A percentile compares a stretch with the other conserved stretches of the same genome.
Evolutionary conservation across 345 rosid genomes (phyloP).

Genomic region (Fremontodendron californicum): DNA sequence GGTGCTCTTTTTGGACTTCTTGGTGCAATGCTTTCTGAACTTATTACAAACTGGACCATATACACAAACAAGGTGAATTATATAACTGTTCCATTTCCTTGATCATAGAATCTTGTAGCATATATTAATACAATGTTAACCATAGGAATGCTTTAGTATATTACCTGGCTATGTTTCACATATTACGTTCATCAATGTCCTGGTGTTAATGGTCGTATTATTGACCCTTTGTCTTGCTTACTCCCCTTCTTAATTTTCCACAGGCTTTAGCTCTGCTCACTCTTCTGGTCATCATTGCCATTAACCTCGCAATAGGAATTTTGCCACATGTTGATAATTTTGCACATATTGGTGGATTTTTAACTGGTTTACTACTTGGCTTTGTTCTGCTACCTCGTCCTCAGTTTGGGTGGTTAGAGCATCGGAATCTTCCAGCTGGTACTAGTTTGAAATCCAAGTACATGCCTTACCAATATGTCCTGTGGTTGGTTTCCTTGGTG

Average conservation of each 20-base stretch:
- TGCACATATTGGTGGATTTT: constrained; percentile 86
- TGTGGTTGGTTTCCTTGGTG: constrained; percentile 49
- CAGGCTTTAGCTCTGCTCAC: constrained; percentile 85
- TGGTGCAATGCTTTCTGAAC: constrained; percentile 89
- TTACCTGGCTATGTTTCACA: background rate
- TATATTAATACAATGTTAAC: background rate
- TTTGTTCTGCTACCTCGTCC: constrained; percentile 81
- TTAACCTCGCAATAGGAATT: constrained; percentile 74
- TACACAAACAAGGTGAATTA: constrained; percentile 69
- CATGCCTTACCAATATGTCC: constrained; percentile 60
- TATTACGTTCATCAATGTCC: background rate
- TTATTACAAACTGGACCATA: constrained; percentile 81
- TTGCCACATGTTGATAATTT: constrained; percentile 89
- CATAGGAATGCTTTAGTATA: no score
- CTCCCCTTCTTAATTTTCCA: constrained; percentile 7
- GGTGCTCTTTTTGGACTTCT: constrained; percentile 96
- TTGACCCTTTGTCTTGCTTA: no score
- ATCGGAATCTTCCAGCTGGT: constrained; percentile 38
- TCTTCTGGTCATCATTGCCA: constrained; percentile 57
- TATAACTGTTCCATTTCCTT: background rate
- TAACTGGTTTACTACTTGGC: constrained; percentile 77
- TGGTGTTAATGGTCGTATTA: background rate
- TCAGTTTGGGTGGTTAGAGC: constrained; percentile 65
- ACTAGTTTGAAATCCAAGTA: constrained; percentile 53
- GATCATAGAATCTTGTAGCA: background rate